phyloP scores from a whole-genome alignment of 163 green algal genomes.

The Scenedesmus sp. region DNA sequence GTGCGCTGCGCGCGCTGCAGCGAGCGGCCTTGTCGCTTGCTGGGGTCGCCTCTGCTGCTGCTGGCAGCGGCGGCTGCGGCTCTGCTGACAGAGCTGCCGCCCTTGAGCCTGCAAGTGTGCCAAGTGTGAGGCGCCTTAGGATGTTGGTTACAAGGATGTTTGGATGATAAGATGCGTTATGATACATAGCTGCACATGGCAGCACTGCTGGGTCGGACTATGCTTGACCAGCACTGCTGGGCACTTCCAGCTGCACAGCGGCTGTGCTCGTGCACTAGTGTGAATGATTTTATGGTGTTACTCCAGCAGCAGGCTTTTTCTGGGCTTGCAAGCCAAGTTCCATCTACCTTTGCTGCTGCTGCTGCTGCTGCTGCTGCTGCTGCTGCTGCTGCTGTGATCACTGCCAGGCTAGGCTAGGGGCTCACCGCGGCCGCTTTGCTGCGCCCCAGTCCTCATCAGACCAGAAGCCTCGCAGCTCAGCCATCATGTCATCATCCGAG shows the following conservation, averaged over 20 bases:
- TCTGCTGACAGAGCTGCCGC: constrained; percentile 6
- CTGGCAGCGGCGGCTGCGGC: not conserved
- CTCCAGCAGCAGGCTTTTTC: not conserved
- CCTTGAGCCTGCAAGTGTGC: not conserved
- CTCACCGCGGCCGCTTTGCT: not conserved
- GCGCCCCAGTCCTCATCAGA: constrained; percentile 62
- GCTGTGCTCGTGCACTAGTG: not conserved
- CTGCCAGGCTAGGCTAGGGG: not conserved
- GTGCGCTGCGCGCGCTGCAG: constrained; percentile 48
- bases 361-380: not conserved
- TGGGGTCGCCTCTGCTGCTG: constrained; percentile 10
- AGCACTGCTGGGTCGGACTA: not conserved
- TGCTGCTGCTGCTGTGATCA: not conserved
- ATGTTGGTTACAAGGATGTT: not conserved
- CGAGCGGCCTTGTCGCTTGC: constrained; percentile 46
- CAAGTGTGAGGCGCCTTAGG: too few species aligned
- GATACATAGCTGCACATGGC: not conserved
- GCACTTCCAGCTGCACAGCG: not conserved
- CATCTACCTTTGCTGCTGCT: not conserved
- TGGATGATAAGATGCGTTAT: not conserved
- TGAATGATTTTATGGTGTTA: not conserved
- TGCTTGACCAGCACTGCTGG: not conserved
- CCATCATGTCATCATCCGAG: constrained; percentile 58
- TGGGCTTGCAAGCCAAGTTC: not conserved
- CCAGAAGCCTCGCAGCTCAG: constrained; percentile 75